A percentile compares a stretch with the other conserved stretches of the same genome.
phyloP scores from a whole-genome alignment of 495 filamentous ascomycete species.

The Talaromyces nanjingensis region DNA sequence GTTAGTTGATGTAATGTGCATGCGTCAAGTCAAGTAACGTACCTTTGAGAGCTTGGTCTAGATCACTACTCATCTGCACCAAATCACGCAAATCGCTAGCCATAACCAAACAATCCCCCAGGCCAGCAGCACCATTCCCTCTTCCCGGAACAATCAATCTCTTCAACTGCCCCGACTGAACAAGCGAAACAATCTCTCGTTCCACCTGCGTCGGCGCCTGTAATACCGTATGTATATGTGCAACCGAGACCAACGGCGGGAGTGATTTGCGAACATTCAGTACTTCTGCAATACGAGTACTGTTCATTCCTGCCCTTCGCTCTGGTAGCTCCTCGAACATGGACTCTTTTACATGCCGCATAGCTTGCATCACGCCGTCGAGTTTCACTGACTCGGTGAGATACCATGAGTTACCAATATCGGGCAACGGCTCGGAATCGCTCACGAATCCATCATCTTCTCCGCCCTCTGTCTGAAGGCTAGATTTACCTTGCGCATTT shows the following conservation, averaged over 20 bases:
- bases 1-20: not conserved
- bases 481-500: conserved; percentile 2
- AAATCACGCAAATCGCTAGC: conserved; percentile 54
- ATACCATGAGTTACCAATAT: conserved; percentile 29
- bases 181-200: conserved; percentile 61
- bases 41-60: conserved; percentile 48
- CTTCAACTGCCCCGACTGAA: conserved; percentile 51
- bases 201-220: conserved; percentile 63
- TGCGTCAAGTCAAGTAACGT: not conserved
- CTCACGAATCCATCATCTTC: conserved; percentile 35
- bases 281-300: conserved; percentile 60
- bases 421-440: conserved; percentile 37
- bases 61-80: conserved; percentile 31
- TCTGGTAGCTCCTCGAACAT: conserved; percentile 69
- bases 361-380: conserved; percentile 56
- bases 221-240: conserved; percentile 64
- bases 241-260: conserved; percentile 62
- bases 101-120: conserved; percentile 68
- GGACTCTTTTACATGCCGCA: conserved; percentile 49
- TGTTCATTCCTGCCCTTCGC: conserved; percentile 62
- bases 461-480: conserved; percentile 7
- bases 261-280: conserved; percentile 59
- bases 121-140: conserved; percentile 48
- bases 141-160: conserved; percentile 61
- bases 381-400: conserved; percentile 43